Percentiles rank a stretch among this genome's conserved stretches.
phyloP scores from a whole-genome alignment of 2,329 filamentous ascomycete species.

The Talaromyces rugulosus region DNA sequence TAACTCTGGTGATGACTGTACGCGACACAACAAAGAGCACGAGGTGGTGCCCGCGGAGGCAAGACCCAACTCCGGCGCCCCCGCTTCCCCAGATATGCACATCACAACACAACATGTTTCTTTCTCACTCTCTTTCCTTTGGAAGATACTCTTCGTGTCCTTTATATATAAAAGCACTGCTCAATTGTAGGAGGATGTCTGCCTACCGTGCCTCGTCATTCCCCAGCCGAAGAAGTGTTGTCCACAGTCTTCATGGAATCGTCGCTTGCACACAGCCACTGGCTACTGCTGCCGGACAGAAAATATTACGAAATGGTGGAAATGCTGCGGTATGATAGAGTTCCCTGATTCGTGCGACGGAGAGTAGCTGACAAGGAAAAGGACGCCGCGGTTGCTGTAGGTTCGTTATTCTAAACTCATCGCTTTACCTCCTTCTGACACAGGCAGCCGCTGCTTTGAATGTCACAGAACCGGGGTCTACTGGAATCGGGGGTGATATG shows the following conservation, averaged over 20 bases:
- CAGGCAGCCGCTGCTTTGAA: conserved; percentile 76
- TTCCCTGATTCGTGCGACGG: neutral
- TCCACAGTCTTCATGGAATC: conserved; percentile 88
- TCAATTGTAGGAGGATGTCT: neutral
- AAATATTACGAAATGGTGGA: conserved; percentile 78
- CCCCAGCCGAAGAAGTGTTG: conserved; percentile 77
- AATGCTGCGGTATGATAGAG: conserved; percentile 74
- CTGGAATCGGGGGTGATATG: conserved; percentile 94
- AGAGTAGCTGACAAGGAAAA: conserved; percentile 31
- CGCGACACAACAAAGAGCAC: neutral
- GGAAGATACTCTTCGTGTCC: conserved; percentile 22
- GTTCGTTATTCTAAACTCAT: conserved; percentile 33
- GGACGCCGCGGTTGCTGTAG: conserved; percentile 91
- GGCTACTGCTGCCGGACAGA: conserved; percentile 80
- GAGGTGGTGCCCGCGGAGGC: neutral
- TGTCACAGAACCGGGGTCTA: conserved; percentile 86
- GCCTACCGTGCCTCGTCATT: conserved; percentile 16
- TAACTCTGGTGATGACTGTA: no score
- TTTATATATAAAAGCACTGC: no score
- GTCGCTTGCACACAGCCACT: conserved; percentile 86
- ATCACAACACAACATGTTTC: neutral
- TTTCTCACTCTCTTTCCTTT: neutral
- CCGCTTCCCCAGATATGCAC: neutral
- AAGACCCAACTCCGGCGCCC: neutral
- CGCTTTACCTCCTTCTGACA: neutral